Base-by-base conservation (phyloP, 2,329 filamentous ascomycete genomes). In the Alternaria arborescens region DNA sequence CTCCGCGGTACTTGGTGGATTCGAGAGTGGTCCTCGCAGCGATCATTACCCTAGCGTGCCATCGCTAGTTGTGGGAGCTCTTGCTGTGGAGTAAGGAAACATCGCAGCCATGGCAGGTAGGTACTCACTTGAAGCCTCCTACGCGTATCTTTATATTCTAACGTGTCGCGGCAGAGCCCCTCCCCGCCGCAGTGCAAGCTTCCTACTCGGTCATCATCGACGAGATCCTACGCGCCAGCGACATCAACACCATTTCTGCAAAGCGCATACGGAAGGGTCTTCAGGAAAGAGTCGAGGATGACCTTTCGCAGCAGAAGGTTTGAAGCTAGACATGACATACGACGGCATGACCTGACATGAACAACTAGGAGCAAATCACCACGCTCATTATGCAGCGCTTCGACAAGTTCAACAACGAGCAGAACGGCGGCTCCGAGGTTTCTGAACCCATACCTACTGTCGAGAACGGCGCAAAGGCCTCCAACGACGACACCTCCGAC, bases 241-340 rank as follows among this genome's bases (percentile, higher is more conserved):
- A 90, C 70, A 80, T 90, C 30, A 86, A 86, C 65, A 89, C 86
- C 55, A 85, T 90, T 65, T 88, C 88, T 36, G 86, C 87, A 61
- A 90, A 90, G 79, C 82, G 83, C 68, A 89, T 90, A 75, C 85
- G 87, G 66, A 88, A 87, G 76, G 86, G 85, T 28, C 80, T 90
- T 41, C 86, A 89, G 72, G 86, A 86, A 69, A 80, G 79, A 61
- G 83, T 89, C 54, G 83, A 85, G 70, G 82, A 87, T 80, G 87
- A 90, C 76, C 83, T 89, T 67, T 83, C 85, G 53, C 82, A 83
- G 53, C 84, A 88, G 68, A 90, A 90, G 83, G 88, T 88, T 73
- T 53, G 32, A 52, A n/a, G 30, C 32, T 10, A 11, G 73, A 36
- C 32, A 47, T 16, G 7, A 10, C 30, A 40, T 50, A 11, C 24